A percentile compares a stretch with the other conserved stretches of the same genome.
These are phyloP conservation scores for Coemansia guatemalensis DNA, from an alignment of 192 early-diverging fungal genomes.

Conservation along the genomic window DNA sequence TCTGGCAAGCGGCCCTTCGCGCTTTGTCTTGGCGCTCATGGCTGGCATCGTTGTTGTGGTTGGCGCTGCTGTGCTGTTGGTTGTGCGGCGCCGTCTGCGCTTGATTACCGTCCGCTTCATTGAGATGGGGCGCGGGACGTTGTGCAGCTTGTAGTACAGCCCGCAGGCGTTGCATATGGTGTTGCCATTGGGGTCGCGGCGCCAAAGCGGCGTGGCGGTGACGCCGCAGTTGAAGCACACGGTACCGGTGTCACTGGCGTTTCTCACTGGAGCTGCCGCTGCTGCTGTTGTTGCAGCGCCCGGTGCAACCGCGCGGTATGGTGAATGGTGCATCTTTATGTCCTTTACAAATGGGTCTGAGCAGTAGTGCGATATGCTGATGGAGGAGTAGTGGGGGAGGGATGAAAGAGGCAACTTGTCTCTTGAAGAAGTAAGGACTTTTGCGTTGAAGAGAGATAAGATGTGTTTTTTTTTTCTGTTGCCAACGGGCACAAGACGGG, in stretches of 20 bases:
- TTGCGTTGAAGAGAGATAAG: not conserved
- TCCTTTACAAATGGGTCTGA: not conserved
- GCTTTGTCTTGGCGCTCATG: not conserved
- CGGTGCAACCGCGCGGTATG: not conserved
- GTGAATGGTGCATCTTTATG: not conserved
- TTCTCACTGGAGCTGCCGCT: not conserved
- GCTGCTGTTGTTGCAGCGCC: not conserved
- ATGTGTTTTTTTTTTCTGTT: not conserved
- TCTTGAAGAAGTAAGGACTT: not conserved
- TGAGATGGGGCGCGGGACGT: constrained; percentile 67
- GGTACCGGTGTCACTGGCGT: not conserved
- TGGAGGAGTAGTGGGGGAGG: not conserved
- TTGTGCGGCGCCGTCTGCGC: constrained; percentile 61
- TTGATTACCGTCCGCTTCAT: constrained; percentile 71
- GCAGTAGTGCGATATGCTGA: not conserved
- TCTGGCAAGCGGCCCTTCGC: not conserved
- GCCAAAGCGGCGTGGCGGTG: constrained; percentile 71
- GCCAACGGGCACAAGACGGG: no score
- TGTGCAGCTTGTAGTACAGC: constrained; percentile 83
- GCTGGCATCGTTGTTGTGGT: not conserved
- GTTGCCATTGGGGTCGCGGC: constrained; percentile 66
- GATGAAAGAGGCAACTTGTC: not conserved
- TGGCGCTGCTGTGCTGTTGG: constrained; percentile 7
- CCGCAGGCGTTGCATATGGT: constrained; percentile 92
- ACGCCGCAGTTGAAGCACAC: constrained; percentile 72